phyloP scores from a whole-genome alignment of 2,329 filamentous ascomycete species.

The Fusarium ambrosium region DNA sequence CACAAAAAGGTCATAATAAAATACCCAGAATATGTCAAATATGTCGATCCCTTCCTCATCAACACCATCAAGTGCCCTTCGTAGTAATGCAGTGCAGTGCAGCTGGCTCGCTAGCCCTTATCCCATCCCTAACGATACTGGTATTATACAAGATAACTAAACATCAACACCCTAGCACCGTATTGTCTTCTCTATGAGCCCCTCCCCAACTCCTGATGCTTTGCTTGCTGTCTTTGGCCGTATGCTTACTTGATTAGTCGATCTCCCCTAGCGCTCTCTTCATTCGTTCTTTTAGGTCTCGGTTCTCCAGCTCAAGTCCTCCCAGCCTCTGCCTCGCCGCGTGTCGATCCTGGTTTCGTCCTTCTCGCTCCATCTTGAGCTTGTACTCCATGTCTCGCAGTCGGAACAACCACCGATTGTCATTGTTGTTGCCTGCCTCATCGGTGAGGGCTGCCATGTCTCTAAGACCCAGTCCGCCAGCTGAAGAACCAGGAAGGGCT shows the following conservation, averaged over 20 bases:
- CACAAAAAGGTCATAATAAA: not conserved
- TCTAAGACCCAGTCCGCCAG: constrained; percentile 43
- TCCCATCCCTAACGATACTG: constrained; percentile 33
- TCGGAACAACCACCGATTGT: constrained; percentile 87
- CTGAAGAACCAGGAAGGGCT: constrained; percentile 44
- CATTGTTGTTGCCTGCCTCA: constrained; percentile 53
- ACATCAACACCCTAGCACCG: constrained; percentile 44
- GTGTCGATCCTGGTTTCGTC: constrained; percentile 83
- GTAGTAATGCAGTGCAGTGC: constrained; percentile 6
- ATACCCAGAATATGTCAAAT: constrained; percentile 24
- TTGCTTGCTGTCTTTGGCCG: not conserved
- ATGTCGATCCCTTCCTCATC: constrained; percentile 22
- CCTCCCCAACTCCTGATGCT: constrained; percentile 26
- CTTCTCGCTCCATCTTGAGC: constrained; percentile 91
- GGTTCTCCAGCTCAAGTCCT: constrained; percentile 80
- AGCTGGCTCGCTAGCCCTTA: no score
- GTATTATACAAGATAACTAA: constrained; percentile 43
- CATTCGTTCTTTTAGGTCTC: constrained; percentile 75
- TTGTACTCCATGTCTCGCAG: constrained; percentile 89
- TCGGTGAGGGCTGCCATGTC: constrained; percentile 48
- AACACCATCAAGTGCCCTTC: constrained; percentile 24
- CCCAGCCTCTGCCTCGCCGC: constrained; percentile 86
- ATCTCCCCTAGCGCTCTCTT: constrained; percentile 53
- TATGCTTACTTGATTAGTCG: constrained; percentile 36
- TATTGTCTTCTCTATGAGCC: constrained; percentile 25